Base-by-base conservation (phyloP, 768 basidiomycete species). In the Mycena maculata region DNA sequence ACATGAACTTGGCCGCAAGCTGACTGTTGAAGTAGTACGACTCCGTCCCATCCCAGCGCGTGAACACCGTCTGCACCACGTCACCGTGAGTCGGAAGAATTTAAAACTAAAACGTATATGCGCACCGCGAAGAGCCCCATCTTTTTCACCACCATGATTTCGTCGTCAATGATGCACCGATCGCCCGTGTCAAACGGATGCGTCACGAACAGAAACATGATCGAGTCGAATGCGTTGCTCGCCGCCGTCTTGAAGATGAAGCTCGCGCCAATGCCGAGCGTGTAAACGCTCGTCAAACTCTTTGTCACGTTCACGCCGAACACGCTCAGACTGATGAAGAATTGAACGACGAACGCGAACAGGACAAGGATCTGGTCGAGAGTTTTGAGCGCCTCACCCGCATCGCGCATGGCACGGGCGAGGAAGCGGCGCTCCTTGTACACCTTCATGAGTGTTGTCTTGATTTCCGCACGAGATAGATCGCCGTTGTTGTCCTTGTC, bases 1-100 rank as follows among this genome's bases (percentile, higher is more conserved):
- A 89, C 89, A 94, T 91, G 78, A 93, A 92, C 72, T 90, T 91
- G 50, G 76, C 84, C 76, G 91, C 91, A 15, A 93, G 82, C 68
- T 89, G 90, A 69, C 90, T 91, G 79, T 93, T 93, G 79, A 89
- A 93, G 74, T 92, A 93, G 72, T 93, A 93, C 4, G 90, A 89
- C 73, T 93, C 89, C 2, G 91, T 91, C 22, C 92, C 92, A 72
- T 94, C 92, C 18, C 83, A 74, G 33, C 92, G 89, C 36, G 86
- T 76, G 71, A 94, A 94, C 20, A 90, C 84, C 4, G 93, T 94
- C 83, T 89, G 58, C 9, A n/a, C n/a, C n/a, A 20, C 42, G 33
- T 13, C 10, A 1, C 10, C 36, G 31, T 62, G 28, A 68, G 38
- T 23, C 13, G 20, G 36, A 16, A n/a, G 27, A 39, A 31, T 16